These are phyloP conservation scores for Scenedesmus sp. DNA, from an alignment of 163 green algal genomes.

Conservation along the genomic window DNA sequence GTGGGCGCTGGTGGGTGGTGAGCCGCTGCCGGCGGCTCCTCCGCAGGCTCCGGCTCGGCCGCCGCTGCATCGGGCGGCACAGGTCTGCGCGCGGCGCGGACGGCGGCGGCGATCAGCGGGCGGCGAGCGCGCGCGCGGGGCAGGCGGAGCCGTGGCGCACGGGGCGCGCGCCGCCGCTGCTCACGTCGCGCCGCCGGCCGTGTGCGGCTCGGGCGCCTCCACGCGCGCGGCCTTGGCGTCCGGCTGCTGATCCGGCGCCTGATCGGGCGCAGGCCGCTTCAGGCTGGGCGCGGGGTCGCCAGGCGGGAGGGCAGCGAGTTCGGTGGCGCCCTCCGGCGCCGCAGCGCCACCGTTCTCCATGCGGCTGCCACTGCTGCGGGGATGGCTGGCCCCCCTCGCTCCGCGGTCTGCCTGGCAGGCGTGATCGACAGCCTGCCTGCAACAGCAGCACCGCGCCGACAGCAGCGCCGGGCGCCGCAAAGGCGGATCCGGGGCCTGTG, in stretches of 20 bases:
- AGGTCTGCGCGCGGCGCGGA: background rate
- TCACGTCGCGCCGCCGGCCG: background rate
- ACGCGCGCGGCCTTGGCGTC: conserved; percentile 26
- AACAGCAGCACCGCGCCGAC: too few species aligned
- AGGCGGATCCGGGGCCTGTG: too few species aligned
- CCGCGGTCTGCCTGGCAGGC: too few species aligned
- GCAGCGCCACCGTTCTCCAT: too few species aligned
- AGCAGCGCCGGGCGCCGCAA: too few species aligned
- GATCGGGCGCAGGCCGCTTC: conserved; percentile 19
- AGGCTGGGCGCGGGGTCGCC: background rate
- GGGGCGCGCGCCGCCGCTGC: background rate
- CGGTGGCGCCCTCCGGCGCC: too few species aligned
- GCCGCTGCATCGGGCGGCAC: background rate
- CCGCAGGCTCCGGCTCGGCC: background rate
- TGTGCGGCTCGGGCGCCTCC: background rate
- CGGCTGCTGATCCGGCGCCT: background rate
- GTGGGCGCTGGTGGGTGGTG: background rate
- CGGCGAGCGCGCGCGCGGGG: background rate
- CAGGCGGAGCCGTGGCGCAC: background rate
- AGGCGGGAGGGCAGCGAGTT: too few species aligned
- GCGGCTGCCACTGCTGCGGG: too few species aligned
- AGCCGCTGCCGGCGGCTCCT: background rate
- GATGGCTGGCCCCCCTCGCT: too few species aligned
- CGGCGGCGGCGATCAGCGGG: background rate
- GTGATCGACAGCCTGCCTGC: too few species aligned